These are phyloP conservation scores for Massarina eburnea DNA, from an alignment of 2,329 filamentous ascomycete genomes.

Conservation along the genomic window DNA sequence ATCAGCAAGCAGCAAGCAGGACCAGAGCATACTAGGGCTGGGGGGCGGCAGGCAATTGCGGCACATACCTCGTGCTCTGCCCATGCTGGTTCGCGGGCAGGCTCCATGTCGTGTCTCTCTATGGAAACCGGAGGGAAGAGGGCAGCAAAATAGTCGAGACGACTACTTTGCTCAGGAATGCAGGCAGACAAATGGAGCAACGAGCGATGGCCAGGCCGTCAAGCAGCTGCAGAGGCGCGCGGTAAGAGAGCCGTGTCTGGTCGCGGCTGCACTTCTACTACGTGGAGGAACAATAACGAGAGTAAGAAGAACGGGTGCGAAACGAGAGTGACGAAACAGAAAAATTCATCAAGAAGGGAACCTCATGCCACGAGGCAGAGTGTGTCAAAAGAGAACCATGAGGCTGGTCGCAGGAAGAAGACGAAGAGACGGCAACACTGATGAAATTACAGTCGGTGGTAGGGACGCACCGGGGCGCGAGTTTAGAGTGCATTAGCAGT, in stretches of 20 bases:
- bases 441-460: no score
- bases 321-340: constrained; percentile 36
- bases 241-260: constrained; percentile 27
- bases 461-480: constrained; percentile 9
- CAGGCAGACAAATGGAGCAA: constrained; percentile 41
- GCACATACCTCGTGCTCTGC: constrained; percentile 49
- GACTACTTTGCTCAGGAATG: constrained; percentile 26
- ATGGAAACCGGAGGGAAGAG: constrained; percentile 26
- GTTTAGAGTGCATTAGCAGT: constrained; percentile 10
- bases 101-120: constrained; percentile 42
- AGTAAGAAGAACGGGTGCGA: constrained; percentile 27
- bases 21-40: not conserved
- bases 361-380: constrained; percentile 35
- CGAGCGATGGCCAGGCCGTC: constrained; percentile 35
- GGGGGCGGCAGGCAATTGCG: constrained; percentile 8
- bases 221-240: constrained; percentile 35
- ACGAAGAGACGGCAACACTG: constrained; percentile 11
- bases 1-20: constrained; percentile 13
- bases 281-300: constrained; percentile 24
- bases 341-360: constrained; percentile 26
- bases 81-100: constrained; percentile 47
- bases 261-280: constrained; percentile 25
- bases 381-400: constrained; percentile 24
- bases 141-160: constrained; percentile 33
- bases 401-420: constrained; percentile 23